A percentile compares a stretch with the other conserved stretches of the same genome.
Conservation (phyloP, 331 rosid species). For the Acacia concinna region DNA sequence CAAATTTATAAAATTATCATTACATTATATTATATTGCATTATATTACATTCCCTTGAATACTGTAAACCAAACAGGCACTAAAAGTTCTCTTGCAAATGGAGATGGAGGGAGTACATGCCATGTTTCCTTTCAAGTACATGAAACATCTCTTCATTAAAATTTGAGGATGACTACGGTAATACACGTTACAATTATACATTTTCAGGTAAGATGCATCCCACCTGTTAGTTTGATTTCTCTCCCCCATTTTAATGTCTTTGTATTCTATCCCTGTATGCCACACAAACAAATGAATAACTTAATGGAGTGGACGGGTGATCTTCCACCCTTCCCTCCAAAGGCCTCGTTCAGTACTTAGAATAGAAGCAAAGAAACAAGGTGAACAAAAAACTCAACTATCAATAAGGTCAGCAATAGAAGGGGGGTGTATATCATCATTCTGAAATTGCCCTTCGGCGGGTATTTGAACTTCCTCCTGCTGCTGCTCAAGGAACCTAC, state of each 20-base stretch:
- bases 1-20: too few species aligned
- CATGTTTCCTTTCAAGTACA: neutral
- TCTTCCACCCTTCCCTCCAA: conserved; percentile 73
- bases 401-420: conserved; percentile 36
- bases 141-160: conserved; percentile 49
- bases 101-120: neutral
- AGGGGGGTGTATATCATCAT: conserved; percentile 44
- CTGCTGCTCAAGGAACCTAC: conserved; percentile 64
- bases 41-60: too few species aligned
- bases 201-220: conserved; percentile 29
- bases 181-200: conserved; percentile 42
- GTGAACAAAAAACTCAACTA: conserved; percentile 42
- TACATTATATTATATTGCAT: too few species aligned
- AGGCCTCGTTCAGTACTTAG: conserved; percentile 47
- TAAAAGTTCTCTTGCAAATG: neutral
- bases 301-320: conserved; percentile 57
- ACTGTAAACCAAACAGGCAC: too few species aligned
- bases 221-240: conserved; percentile 13
- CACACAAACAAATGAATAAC: conserved; percentile 58
- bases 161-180: conserved; percentile 42
- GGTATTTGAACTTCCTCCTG: conserved; percentile 51
- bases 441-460: conserved; percentile 48
- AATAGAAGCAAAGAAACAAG: conserved; percentile 37
- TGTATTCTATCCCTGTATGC: conserved; percentile 34
- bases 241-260: conserved; percentile 21